Conservation (phyloP, 2,329 filamentous ascomycete species). For the Monosporascus sp. region DNA sequence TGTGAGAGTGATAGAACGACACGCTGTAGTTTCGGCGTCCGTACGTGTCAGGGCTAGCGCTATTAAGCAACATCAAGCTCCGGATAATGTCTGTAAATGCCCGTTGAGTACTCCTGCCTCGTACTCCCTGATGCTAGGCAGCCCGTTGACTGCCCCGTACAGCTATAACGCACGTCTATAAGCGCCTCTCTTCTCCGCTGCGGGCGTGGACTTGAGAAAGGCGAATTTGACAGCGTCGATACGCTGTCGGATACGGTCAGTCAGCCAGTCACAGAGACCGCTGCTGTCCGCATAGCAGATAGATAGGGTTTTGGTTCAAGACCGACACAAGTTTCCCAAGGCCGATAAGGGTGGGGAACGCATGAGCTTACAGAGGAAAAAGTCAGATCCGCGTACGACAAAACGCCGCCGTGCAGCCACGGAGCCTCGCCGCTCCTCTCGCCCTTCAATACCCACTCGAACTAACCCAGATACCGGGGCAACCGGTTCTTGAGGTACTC, state of each 20-base stretch:
- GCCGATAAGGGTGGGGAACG: no score
- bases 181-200: constrained; percentile 48
- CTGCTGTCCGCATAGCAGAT: background rate
- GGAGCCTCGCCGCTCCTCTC: constrained; percentile 53
- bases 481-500: constrained; percentile 58
- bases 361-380: constrained; percentile 57
- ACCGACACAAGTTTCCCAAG: no score
- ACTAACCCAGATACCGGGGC: constrained; percentile 68
- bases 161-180: constrained; percentile 59
- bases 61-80: constrained; percentile 52
- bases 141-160: constrained; percentile 57
- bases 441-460: constrained; percentile 58
- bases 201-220: constrained; percentile 62
- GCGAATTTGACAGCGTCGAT: constrained; percentile 58
- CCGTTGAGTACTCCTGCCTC: constrained; percentile 54
- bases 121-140: constrained; percentile 62
- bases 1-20: no score
- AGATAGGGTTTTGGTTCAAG: no score
- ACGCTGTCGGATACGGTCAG: constrained; percentile 28
- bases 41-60: no score
- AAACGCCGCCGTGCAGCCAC: constrained; percentile 58
- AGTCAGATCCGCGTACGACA: constrained; percentile 70
- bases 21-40: no score
- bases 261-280: background rate
- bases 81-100: constrained; percentile 67